These are phyloP conservation scores for Chrysanthemum seticuspe DNA, from an alignment of 129 eudicot genomes.

Conservation along the genomic window DNA sequence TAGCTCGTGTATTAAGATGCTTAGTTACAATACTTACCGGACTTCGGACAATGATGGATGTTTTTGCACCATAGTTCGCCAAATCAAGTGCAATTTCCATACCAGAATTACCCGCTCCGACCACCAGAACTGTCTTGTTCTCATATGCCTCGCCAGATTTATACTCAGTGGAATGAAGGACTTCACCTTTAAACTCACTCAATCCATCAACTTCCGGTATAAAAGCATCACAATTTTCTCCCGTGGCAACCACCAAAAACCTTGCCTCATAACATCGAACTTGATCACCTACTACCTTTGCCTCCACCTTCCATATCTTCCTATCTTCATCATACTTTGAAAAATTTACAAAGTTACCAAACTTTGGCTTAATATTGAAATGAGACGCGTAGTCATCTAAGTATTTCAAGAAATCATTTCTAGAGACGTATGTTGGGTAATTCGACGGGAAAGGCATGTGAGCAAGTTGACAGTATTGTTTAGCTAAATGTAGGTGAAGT, in stretches of 20 bases:
- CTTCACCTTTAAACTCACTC: slow-evolving; percentile 55
- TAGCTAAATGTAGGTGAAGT: slow-evolving; percentile 70
- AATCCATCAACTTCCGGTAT: slow-evolving; percentile 62
- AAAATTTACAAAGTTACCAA: slow-evolving; percentile 34
- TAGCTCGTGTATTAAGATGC: neutral
- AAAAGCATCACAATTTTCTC: slow-evolving; percentile 57
- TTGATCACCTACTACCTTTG: slow-evolving; percentile 2
- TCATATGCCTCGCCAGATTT: slow-evolving; percentile 47
- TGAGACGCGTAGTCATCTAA: slow-evolving; percentile 54
- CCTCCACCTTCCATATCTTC: slow-evolving; percentile 52
- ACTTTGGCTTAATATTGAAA: slow-evolving; percentile 55
- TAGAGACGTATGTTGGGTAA: slow-evolving; percentile 49
- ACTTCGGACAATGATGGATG: slow-evolving; percentile 70
- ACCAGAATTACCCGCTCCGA: slow-evolving; percentile 86
- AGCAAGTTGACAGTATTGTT: slow-evolving; percentile 57
- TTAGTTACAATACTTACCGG: slow-evolving; percentile 39
- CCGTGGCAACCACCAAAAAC: slow-evolving; percentile 76
- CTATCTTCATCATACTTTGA: slow-evolving; percentile 43
- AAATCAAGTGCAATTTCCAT: slow-evolving; percentile 86
- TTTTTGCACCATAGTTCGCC: slow-evolving; percentile 48
- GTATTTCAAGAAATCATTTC: slow-evolving; percentile 48
- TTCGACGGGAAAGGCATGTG: slow-evolving; percentile 36
- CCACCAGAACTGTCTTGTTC: slow-evolving; percentile 58
- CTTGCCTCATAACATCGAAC: slow-evolving; percentile 39
- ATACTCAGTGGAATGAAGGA: slow-evolving; percentile 57